Evolutionary conservation across 352 stramenopile species (phyloP).

Genomic region (Phytophthora sojae): DNA sequence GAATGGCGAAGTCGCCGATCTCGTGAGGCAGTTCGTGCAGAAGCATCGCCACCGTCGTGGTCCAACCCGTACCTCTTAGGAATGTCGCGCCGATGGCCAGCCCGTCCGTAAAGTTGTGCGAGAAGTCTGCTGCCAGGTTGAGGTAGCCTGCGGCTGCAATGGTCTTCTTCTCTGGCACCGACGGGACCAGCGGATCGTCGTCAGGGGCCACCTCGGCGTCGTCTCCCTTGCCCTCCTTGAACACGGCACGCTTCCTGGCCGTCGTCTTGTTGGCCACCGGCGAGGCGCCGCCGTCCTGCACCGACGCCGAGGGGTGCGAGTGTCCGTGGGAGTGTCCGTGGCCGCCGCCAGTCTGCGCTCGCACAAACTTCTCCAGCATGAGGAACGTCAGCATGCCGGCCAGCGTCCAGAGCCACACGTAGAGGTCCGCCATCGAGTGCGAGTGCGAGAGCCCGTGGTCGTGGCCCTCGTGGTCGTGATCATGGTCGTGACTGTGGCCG

Average conservation of each 20-base stretch:
- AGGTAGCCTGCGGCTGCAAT: conserved; percentile 89
- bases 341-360: conserved; percentile 56
- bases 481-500: conserved; percentile 38
- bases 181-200: conserved; percentile 21
- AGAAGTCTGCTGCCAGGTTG: conserved; percentile 91
- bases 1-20: conserved; percentile 93
- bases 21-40: conserved; percentile 93
- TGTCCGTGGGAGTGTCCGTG: conserved; percentile 52
- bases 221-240: conserved; percentile 42
- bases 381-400: conserved; percentile 78
- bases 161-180: conserved; percentile 34
- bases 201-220: conserved; percentile 30
- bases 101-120: conserved; percentile 95
- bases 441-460: conserved; percentile 62
- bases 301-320: conserved; percentile 27
- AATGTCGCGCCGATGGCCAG: conserved; percentile 94
- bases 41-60: conserved; percentile 89
- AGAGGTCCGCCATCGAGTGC: conserved; percentile 70
- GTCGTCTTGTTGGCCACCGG: conserved; percentile 24
- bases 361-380: conserved; percentile 87
- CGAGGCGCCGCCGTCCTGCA: conserved; percentile 32
- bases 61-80: conserved; percentile 76
- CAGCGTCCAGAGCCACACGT: conserved; percentile 82
- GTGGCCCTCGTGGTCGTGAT: conserved; percentile 52
- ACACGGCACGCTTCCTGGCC: conserved; percentile 44